Evolutionary conservation across 2,329 filamentous ascomycete genomes (phyloP).

Genomic region (Shiraia sp.): DNA sequence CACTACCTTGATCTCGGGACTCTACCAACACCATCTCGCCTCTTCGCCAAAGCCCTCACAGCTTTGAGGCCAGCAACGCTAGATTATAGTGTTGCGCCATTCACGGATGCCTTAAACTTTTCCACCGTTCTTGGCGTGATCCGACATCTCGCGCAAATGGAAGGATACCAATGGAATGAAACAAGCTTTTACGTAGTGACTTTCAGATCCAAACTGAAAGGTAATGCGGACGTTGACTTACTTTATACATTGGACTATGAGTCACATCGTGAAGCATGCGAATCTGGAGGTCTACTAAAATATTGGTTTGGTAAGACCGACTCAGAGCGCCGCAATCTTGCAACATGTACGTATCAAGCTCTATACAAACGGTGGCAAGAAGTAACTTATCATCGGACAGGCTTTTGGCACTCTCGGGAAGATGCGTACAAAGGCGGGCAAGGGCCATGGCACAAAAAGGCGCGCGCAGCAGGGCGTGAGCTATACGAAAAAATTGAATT

Average conservation of each 20-base stretch:
- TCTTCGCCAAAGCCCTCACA: slow-evolving; percentile 73
- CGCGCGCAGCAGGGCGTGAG: slow-evolving; percentile 52
- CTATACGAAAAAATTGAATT: slow-evolving; percentile 52
- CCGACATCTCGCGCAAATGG: slow-evolving; percentile 53
- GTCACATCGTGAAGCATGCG: slow-evolving; percentile 78
- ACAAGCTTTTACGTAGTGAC: slow-evolving; percentile 80
- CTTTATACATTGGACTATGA: slow-evolving; percentile 75
- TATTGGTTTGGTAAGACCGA: slow-evolving; percentile 89
- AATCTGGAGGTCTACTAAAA: slow-evolving; percentile 81
- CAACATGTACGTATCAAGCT: slow-evolving; percentile 60
- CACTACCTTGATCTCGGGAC: slow-evolving; percentile 75
- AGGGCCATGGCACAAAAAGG: slow-evolving; percentile 61
- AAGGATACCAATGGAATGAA: slow-evolving; percentile 59
- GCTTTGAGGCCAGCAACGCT: slow-evolving; percentile 63
- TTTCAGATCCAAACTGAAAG: slow-evolving; percentile 75
- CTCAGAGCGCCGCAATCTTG: slow-evolving; percentile 72
- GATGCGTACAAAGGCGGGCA: slow-evolving; percentile 63
- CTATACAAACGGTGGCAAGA: no score
- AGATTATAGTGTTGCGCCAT: slow-evolving; percentile 78
- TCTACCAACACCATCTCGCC: slow-evolving; percentile 66
- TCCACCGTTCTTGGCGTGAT: slow-evolving; percentile 63
- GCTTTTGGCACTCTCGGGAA: slow-evolving; percentile 66
- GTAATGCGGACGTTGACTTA: slow-evolving; percentile 67
- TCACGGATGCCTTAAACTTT: slow-evolving; percentile 80
- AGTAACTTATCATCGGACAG: slow-evolving; percentile 46